Percentiles rank a stretch among this genome's conserved stretches.
phyloP scores from a whole-genome alignment of 1,284 basidiomycete genomes.

The Irpex sp. region DNA sequence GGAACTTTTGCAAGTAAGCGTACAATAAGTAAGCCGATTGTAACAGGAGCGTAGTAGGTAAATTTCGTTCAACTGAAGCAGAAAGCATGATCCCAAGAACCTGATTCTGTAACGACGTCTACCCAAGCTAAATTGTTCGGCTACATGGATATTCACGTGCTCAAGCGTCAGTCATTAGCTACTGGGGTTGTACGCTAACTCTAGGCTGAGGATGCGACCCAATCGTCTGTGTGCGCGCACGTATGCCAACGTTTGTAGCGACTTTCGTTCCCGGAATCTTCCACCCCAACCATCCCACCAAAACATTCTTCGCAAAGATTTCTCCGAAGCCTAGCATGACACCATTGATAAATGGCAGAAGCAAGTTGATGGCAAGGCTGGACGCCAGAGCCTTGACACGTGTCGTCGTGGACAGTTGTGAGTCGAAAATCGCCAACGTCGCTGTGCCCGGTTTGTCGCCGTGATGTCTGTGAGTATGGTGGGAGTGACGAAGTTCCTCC shows the following conservation, averaged over 20 bases:
- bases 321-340: slow-evolving; percentile 99
- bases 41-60: no score
- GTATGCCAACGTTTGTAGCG: slow-evolving; percentile 34
- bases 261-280: slow-evolving; percentile 23
- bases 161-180: neutral
- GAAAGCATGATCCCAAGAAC: no score
- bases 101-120: no score
- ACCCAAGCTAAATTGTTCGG: no score
- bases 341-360: slow-evolving; percentile 94
- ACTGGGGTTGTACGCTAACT: neutral
- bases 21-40: no score
- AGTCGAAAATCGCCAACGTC: slow-evolving; percentile 82
- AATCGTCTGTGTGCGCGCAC: slow-evolving; percentile 3
- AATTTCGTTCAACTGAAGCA: no score
- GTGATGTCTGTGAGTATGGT: slow-evolving; percentile 23
- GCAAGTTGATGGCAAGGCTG: slow-evolving; percentile 86
- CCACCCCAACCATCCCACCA: slow-evolving; percentile 65
- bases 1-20: no score
- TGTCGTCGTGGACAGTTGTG: slow-evolving; percentile 57
- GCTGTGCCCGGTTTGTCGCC: slow-evolving; percentile 33
- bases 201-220: neutral
- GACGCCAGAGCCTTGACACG: slow-evolving; percentile 74
- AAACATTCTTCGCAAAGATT: slow-evolving; percentile 89
- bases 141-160: no score
- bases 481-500: slow-evolving; percentile 14